These are phyloP conservation scores for Pholiota microspora DNA, from an alignment of 768 basidiomycete species.

Conservation along the genomic window DNA sequence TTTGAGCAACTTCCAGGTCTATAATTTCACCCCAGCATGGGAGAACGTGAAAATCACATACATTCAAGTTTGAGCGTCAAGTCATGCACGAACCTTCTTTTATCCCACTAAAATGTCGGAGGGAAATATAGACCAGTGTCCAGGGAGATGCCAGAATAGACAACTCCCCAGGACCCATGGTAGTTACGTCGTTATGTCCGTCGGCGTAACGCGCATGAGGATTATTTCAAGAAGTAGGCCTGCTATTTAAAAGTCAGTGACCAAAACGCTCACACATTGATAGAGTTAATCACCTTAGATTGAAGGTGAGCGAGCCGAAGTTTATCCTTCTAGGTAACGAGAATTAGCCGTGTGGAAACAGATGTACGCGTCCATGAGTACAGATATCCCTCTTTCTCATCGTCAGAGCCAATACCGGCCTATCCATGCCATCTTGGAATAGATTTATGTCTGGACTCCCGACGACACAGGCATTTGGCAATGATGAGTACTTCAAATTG, in stretches of 20 bases:
- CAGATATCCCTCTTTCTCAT: neutral
- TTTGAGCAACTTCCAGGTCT: neutral
- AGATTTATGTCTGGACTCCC: neutral
- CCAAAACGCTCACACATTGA: conserved; percentile 1
- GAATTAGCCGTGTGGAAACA: conserved; percentile 12
- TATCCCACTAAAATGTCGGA: neutral
- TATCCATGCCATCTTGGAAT: neutral
- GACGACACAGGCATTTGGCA: neutral
- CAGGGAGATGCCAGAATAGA: neutral
- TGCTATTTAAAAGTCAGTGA: conserved; percentile 13
- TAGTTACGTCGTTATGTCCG: conserved; percentile 10
- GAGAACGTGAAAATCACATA: neutral
- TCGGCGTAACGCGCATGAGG: conserved; percentile 7
- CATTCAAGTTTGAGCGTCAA: neutral
- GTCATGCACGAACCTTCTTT: neutral
- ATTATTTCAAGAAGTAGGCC: conserved; percentile 5
- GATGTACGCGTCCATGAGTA: neutral
- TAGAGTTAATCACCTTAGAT: neutral
- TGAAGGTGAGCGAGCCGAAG: conserved; percentile 8
- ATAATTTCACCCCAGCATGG: neutral
- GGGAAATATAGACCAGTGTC: neutral
- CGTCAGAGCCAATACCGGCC: neutral
- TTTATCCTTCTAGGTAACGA: conserved; percentile 14
- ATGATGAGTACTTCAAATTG: neutral
- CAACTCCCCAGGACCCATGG: neutral